Evolutionary conservation across 805 yeast genomes (phyloP).

Genomic region (Candida methanosorbosa): DNA sequence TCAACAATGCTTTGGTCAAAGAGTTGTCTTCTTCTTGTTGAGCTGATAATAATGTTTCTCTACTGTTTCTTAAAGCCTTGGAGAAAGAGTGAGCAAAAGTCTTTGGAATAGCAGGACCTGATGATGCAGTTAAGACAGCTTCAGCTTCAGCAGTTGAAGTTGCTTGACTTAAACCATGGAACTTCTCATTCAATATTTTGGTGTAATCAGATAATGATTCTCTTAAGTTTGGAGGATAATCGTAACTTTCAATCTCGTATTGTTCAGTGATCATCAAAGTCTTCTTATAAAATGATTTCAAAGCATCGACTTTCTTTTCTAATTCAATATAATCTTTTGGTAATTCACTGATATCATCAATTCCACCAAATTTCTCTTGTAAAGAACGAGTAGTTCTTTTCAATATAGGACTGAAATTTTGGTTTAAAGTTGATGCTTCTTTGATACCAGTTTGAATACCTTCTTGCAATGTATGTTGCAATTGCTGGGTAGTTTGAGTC

Average conservation of each 20-base stretch:
- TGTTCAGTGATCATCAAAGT: constrained; percentile 46
- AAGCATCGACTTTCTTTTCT: constrained; percentile 58
- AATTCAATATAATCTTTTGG: constrained; percentile 65
- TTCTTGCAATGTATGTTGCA: constrained; percentile 22
- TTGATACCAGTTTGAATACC: constrained; percentile 22
- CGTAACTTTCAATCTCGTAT: constrained; percentile 68
- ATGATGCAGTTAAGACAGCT: constrained; percentile 33
- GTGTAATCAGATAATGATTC: constrained; percentile 61
- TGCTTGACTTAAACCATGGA: constrained; percentile 54
- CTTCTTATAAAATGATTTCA: constrained; percentile 51
- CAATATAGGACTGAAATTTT: constrained; percentile 42
- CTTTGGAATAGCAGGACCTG: constrained; percentile 41
- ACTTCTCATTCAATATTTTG: constrained; percentile 44
- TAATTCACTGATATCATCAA: constrained; percentile 62
- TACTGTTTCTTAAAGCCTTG: constrained; percentile 43
- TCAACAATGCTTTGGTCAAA: constrained; percentile 44
- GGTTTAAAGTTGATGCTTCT: constrained; percentile 25
- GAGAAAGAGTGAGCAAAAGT: constrained; percentile 68
- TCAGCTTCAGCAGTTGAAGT: constrained; percentile 61
- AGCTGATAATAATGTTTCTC: constrained; percentile 29
- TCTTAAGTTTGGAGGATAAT: constrained; percentile 71
- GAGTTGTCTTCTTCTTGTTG: constrained; percentile 28
- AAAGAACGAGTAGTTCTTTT: constrained; percentile 51
- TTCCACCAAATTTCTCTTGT: constrained; percentile 54
- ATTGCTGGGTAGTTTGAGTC: constrained; percentile 26